Evolutionary conservation across 805 yeast genomes (phyloP), one percentile per base, ranked within the genome.

Genomic region (Sugiyamaella mastotermitis): DNA sequence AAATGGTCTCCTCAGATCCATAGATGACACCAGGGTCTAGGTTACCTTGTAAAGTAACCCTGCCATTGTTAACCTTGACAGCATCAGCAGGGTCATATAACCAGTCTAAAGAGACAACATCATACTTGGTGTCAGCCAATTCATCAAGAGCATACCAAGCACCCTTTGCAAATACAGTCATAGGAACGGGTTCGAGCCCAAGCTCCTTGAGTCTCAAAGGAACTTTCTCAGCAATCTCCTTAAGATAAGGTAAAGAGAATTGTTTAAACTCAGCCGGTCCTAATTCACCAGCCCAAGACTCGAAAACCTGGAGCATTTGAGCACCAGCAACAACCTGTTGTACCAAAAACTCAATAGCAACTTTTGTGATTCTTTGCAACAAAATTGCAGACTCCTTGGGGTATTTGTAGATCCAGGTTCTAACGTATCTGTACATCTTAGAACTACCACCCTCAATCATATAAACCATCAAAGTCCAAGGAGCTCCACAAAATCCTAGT

Each of bases 391-490:
- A 65, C 35, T 75, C 80, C 41, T 78, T 74, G 19, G 94, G 83
- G 57, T 78, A 77, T 54, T 74, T 76, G 68, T 80, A 92, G 43
- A 92, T 71, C 96, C 97, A 88, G 58, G 85, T 82, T 61, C 88
- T 86, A 37, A 86, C 95, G 55, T 72, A 87, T 57, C 95, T 73
- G 67, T 84, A 92, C 70, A 90, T 70, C 57, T 83, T 83, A 5
- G 96, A 80, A 13, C 97, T 95, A 49, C 94, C 95, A 37, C 98
- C 98, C 64, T 92, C 98, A 43, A 87, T 78, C 96, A 92, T 92
- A 65, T 92, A 92, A 25, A 88, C 95, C 66, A 92, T 70, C 43
- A 92, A 66, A 9, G 98, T 92, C 96, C 97, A 92, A 40, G 98
- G 98, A 6, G 95, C 96, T 38, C 98, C 98, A 50, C 87, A 83